phyloP scores from a whole-genome alignment of 345 rosid genomes.

The Aegle marmelos region DNA sequence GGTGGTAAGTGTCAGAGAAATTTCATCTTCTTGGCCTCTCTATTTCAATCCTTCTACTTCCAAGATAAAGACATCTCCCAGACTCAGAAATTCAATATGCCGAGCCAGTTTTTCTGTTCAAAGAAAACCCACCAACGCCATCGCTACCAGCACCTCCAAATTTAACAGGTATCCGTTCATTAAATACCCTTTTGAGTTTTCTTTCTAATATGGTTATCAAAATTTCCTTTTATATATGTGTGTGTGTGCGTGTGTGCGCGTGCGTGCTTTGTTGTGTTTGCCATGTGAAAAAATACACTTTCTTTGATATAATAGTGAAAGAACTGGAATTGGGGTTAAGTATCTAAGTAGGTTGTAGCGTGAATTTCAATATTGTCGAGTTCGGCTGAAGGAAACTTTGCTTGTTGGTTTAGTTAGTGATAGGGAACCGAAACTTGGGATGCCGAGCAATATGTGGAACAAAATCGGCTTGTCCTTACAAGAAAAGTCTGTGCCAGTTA shows the following conservation, averaged over 20 bases:
- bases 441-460: background rate
- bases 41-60: conserved; percentile 22
- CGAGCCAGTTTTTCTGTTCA: conserved; percentile 40
- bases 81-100: conserved; percentile 32
- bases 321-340: background rate
- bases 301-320: background rate
- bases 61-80: conserved; percentile 23
- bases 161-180: conserved; percentile 33
- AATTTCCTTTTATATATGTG: background rate
- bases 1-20: conserved; percentile 70
- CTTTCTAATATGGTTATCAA: background rate
- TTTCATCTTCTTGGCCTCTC: conserved; percentile 24
- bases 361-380: background rate
- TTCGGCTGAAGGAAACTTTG: background rate
- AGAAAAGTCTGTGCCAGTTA: background rate
- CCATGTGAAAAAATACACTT: background rate
- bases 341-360: background rate
- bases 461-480: background rate
- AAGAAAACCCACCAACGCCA: conserved; percentile 38
- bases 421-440: background rate
- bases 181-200: conserved; percentile 14
- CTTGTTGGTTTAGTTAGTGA: background rate
- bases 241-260: too few relatives aligned
- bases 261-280: background rate
- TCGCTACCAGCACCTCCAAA: conserved; percentile 26